Evolutionary conservation across 768 basidiomycete species (phyloP), one percentile per base, ranked within the genome.

Genomic region (Tylopilus sp.): DNA sequence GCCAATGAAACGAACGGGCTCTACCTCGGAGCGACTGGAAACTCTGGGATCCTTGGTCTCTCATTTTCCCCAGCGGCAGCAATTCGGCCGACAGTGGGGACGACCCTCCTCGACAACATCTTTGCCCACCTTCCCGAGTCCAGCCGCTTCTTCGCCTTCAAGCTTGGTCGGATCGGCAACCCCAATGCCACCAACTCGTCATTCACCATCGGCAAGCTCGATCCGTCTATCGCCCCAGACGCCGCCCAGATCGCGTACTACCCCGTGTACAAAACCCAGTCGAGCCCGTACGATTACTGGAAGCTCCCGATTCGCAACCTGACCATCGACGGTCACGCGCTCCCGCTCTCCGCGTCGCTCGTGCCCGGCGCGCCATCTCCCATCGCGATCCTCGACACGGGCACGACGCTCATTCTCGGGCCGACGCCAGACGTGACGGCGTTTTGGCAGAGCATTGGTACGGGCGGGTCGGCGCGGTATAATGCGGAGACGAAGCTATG

Each of bases 351-450:
- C 3, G 51, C 62, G 16, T 82, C 83, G 16, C 74, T 75, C 50
- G 69, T 82, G 25, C 63, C 58, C 5, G 74, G 73, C 19, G 71
- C 78, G 22, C 44, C 66, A 13, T 58, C 69, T 2, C 74, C 77
- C 0, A 77, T 86, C 45, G 83, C 78, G 4, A 78, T 87, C 24
- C 73, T 86, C 25, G 86, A 87, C 61, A 83, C 83, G 24, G 84
- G 84, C 4, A 82, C 81, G 24, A 82, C 80, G 6, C 73, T 82
- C 48, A 72, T 83, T 24, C 71, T 83, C 6, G 82, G 80, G 5
- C 83, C 83, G 7, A 65, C 74, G 1, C 55, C 52, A 17, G 84
- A 85, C 52, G 80, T 84, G 36, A 68, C 72, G 6, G 73, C 76
- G 7, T 76, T 87, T 58, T 86, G 76, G 77, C 51, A 70, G 14